phyloP scores from a whole-genome alignment of 2,329 filamentous ascomycete species.

The Penicillium corylophilum region DNA sequence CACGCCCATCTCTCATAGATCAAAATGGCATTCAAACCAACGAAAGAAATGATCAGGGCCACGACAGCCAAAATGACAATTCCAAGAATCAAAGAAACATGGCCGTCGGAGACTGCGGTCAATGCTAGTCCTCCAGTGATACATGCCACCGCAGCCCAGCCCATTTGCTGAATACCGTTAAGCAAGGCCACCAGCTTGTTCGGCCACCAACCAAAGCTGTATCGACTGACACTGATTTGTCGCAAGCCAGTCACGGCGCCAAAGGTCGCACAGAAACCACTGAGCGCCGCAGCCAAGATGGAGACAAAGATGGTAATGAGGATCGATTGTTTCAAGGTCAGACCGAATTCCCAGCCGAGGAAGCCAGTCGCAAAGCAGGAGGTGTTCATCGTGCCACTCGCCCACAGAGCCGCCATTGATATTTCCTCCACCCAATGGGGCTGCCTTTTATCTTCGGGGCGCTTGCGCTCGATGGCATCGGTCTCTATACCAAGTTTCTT shows the following conservation, averaged over 20 bases:
- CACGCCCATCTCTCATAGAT: slow-evolving; percentile 34
- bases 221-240: slow-evolving; percentile 53
- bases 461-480: slow-evolving; percentile 48
- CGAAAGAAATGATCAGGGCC: slow-evolving; percentile 26
- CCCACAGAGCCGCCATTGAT: slow-evolving; percentile 54
- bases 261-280: slow-evolving; percentile 52
- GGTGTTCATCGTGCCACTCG: slow-evolving; percentile 52
- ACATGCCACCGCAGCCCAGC: slow-evolving; percentile 30
- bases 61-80: slow-evolving; percentile 32
- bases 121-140: slow-evolving; percentile 35
- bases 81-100: slow-evolving; percentile 28
- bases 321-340: slow-evolving; percentile 48
- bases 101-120: slow-evolving; percentile 34
- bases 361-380: slow-evolving; percentile 55
- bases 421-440: slow-evolving; percentile 40
- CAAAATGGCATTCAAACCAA: slow-evolving; percentile 30
- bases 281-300: slow-evolving; percentile 41
- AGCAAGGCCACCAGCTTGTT: slow-evolving; percentile 50
- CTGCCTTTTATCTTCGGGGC: slow-evolving; percentile 31
- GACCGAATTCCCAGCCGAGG: slow-evolving; percentile 51
- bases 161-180: slow-evolving; percentile 36
- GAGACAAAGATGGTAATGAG: slow-evolving; percentile 50
- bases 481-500: slow-evolving; percentile 51
- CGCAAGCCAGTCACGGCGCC: slow-evolving; percentile 52
- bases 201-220: slow-evolving; percentile 54